These are phyloP conservation scores for Ustilago shanxiensis DNA, from an alignment of 1,284 basidiomycete species.

Conservation along the genomic window DNA sequence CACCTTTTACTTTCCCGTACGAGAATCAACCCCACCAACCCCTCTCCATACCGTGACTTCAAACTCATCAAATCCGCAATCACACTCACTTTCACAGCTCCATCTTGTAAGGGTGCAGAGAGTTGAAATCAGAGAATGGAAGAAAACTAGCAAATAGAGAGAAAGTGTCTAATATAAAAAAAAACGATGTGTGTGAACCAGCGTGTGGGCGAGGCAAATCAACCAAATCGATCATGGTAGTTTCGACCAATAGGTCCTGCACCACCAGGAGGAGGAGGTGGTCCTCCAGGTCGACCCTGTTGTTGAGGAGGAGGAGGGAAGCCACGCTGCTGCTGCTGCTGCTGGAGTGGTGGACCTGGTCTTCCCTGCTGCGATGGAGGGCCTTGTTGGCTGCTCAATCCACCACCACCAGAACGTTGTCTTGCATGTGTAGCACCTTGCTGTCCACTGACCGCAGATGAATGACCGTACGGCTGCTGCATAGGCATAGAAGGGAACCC, in stretches of 20 bases:
- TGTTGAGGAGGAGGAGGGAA: not conserved
- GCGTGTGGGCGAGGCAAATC: not conserved
- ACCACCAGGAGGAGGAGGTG: not conserved
- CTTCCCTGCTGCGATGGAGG: slow-evolving; percentile 4
- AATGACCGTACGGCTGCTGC: slow-evolving; percentile 37
- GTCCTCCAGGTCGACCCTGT: not conserved
- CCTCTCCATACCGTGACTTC: too few relatives aligned
- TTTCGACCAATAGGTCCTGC: slow-evolving; percentile 13
- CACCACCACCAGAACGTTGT: slow-evolving; percentile 36
- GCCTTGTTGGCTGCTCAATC: not conserved
- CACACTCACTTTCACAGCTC: too few relatives aligned
- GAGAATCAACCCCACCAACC: not conserved
- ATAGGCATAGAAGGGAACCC: slow-evolving; percentile 19
- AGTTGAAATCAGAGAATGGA: too few relatives aligned
- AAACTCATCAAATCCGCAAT: not conserved
- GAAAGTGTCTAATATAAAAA: not conserved
- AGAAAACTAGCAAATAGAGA: not conserved
- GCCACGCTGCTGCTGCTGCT: not conserved
- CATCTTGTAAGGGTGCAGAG: too few relatives aligned
- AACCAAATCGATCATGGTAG: slow-evolving; percentile 46
- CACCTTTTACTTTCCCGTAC: slow-evolving; percentile 1
- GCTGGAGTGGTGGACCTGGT: slow-evolving; percentile 1
- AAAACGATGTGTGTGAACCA: not conserved
- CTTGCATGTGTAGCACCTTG: slow-evolving; percentile 30
- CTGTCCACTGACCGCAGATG: slow-evolving; percentile 43